Evolutionary conservation across 23 red algal genomes (phyloP).

Genomic region (Gracilaria domingensis): DNA sequence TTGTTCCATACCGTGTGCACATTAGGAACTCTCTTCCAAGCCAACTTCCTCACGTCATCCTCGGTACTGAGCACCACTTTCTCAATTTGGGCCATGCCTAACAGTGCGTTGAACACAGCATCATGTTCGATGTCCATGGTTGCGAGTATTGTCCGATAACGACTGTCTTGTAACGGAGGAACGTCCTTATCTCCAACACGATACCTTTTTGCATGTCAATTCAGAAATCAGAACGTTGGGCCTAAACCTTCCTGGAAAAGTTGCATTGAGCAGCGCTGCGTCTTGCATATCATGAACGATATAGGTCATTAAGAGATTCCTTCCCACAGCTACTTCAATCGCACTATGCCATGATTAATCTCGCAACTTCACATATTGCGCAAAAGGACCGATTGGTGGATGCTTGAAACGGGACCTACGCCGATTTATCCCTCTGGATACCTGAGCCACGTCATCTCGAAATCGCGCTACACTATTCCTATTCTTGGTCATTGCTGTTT

Average conservation of each 20-base stretch:
- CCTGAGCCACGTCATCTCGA: conserved; percentile 4
- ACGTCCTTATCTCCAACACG: conserved; percentile 12
- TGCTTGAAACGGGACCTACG: conserved; percentile 40
- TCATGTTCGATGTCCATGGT: conserved; percentile 52
- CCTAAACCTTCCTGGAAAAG: conserved; percentile 39
- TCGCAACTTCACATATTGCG: conserved; percentile 57
- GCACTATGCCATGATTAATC: conserved; percentile 84
- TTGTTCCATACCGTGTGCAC: conserved; percentile 57
- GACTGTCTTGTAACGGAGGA: conserved; percentile 25
- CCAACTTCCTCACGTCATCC: conserved; percentile 45
- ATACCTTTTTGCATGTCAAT: conserved; percentile 40
- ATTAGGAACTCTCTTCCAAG: conserved; percentile 47
- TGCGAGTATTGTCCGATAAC: conserved; percentile 66
- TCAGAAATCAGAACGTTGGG: conserved; percentile 48
- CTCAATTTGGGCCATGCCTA: conserved; percentile 85
- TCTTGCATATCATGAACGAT: conserved; percentile 79
- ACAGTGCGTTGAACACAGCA: conserved; percentile 77
- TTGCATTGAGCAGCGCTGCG: conserved; percentile 10
- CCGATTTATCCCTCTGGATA: background rate
- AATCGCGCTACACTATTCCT: conserved; percentile 53
- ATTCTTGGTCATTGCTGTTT: conserved; percentile 11
- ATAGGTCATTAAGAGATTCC: conserved; percentile 58
- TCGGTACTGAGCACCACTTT: conserved; percentile 53
- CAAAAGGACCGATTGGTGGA: conserved; percentile 85
- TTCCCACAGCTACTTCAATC: conserved; percentile 67